Conservation (phyloP, 2,329 filamentous ascomycete species). For the Arthroderma sp. region DNA sequence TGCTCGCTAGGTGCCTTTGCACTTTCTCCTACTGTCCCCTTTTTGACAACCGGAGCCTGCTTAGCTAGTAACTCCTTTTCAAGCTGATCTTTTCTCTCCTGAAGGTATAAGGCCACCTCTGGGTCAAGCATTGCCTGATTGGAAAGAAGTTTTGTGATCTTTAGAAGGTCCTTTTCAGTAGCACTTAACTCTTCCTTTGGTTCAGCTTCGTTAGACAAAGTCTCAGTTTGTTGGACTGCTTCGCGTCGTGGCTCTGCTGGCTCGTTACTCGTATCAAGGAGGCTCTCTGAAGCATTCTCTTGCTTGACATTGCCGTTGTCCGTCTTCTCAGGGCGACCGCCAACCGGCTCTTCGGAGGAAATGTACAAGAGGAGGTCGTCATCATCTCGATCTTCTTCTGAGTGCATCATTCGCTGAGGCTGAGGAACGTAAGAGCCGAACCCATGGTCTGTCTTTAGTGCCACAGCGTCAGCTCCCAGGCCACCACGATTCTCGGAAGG, state of each 20-base stretch:
- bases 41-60: background rate
- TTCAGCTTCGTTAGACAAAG: background rate
- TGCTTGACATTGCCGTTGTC: background rate
- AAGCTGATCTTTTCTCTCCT: background rate
- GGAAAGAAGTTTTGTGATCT: background rate
- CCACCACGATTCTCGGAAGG: slow-evolving; percentile 7
- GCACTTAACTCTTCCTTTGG: background rate
- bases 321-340: background rate
- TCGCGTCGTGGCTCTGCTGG: background rate
- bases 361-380: background rate
- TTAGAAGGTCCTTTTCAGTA: background rate
- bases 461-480: slow-evolving; percentile 9
- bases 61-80: background rate
- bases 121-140: background rate
- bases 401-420: slow-evolving; percentile 6
- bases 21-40: background rate
- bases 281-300: background rate
- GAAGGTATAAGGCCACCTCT: background rate
- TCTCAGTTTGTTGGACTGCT: background rate
- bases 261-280: slow-evolving; percentile 4
- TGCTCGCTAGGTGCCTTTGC: background rate
- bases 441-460: slow-evolving; percentile 13
- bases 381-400: background rate
- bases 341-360: background rate
- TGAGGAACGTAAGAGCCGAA: slow-evolving; percentile 17